Base-by-base conservation (phyloP, 768 basidiomycete genomes). In the Mycena polygramma region DNA sequence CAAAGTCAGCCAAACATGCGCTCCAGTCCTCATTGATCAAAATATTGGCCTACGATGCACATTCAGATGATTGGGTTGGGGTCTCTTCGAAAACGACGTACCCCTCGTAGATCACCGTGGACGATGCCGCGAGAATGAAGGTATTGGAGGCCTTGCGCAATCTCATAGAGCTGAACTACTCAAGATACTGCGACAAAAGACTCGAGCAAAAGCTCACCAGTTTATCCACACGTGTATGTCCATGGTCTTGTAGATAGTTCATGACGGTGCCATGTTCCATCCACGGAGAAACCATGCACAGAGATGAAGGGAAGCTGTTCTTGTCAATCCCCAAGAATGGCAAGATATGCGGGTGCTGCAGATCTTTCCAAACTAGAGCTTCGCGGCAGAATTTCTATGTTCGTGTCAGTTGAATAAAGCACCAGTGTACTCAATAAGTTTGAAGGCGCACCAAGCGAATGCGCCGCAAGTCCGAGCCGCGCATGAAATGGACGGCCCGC, bases 1-100 rank as follows among this genome's bases (percentile, higher is more conserved):
- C 81, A 46, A 82, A 82, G 55, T 82, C 81, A 14, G 81, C 78
- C 11, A 82, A 66, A n/a, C 77, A 76, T 17, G 77, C 77, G 67
- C 78, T 77, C 73, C 75, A 76, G 20, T 77, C 69, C 39, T 81
- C 75, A 53, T 76, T 73, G n/a, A 80, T 75, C 8, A 81, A 73
- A n/a, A 81, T 79, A 57, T 81, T 81, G 30, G 75, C 71, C 78
- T 79, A 30, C 8, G 24, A 17, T 45, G 2, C 39, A 53, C 19
- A 39, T 17, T 13, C 14, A 30, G 20, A 11, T 39, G 1, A n/a
- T 7, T 20, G 1, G 5, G 26, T 37, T 6, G 9, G 20, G 0
- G 14, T 4, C 13, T 41, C 37, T 7, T 13, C 39, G n/a, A 20
- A 35, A 37, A n/a, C 9, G 8, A 46, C 10, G 20, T 20, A 60